Evolutionary conservation across 2,329 filamentous ascomycete species (phyloP).

Genomic region (Paecilomyces variotii): DNA sequence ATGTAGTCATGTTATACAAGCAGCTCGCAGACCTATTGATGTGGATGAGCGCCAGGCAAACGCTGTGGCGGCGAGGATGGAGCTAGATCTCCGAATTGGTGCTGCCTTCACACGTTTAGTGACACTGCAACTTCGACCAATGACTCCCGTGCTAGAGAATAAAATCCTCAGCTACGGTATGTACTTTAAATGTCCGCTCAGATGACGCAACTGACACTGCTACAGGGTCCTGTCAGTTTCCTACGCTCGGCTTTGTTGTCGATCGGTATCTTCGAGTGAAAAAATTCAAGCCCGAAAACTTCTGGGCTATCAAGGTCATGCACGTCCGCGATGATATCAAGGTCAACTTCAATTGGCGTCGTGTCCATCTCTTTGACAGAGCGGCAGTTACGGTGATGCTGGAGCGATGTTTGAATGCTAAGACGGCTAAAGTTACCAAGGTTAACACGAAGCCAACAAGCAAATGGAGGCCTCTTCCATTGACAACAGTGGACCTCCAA

Average conservation of each 20-base stretch:
- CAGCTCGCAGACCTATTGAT: conserved; percentile 66
- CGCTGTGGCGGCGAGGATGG: conserved; percentile 81
- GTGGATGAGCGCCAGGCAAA: conserved; percentile 81
- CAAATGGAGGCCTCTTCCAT: conserved; percentile 86
- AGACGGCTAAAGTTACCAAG: conserved; percentile 69
- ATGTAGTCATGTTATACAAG: conserved; percentile 71
- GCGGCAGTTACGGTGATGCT: conserved; percentile 73
- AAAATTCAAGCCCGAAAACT: conserved; percentile 85
- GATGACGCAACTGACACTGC: conserved; percentile 4
- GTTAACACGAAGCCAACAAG: conserved; percentile 85
- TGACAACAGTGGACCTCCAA: conserved; percentile 93
- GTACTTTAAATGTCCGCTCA: conserved; percentile 9
- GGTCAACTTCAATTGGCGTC: conserved; percentile 76
- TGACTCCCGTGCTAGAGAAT: conserved; percentile 60
- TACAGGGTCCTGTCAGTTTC: conserved; percentile 85
- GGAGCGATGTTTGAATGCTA: conserved; percentile 72
- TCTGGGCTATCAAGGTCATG: conserved; percentile 85
- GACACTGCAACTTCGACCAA: conserved; percentile 64
- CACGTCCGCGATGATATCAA: conserved; percentile 70
- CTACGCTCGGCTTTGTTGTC: conserved; percentile 92
- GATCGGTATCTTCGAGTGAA: conserved; percentile 90
- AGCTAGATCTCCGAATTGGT: conserved; percentile 86
- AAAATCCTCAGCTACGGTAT: conserved; percentile 73
- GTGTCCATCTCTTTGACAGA: conserved; percentile 79
- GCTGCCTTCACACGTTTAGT: conserved; percentile 87